phyloP scores from a whole-genome alignment of 1,284 basidiomycete species.

The Apiotrichum gracile region DNA sequence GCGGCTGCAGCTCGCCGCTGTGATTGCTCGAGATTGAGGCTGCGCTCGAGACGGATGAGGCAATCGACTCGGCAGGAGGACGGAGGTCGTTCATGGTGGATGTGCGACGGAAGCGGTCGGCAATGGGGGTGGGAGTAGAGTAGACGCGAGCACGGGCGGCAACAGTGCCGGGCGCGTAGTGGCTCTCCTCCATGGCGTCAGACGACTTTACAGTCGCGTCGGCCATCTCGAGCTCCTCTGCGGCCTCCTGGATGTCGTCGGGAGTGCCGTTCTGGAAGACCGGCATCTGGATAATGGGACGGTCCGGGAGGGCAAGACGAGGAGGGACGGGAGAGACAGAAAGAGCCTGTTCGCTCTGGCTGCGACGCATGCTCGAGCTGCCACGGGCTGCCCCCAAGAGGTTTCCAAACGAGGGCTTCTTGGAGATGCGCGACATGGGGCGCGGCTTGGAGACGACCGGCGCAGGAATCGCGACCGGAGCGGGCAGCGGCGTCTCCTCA shows the following conservation, averaged over 20 bases:
- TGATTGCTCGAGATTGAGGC: neutral
- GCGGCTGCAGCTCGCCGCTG: conserved; percentile 5
- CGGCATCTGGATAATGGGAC: neutral
- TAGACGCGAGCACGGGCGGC: conserved; percentile 27
- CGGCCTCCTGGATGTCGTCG: conserved; percentile 5
- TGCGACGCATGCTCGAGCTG: conserved; percentile 9
- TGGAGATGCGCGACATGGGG: conserved; percentile 19
- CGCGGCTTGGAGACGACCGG: conserved; percentile 13
- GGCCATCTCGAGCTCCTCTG: conserved; percentile 6
- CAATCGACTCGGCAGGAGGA: conserved; percentile 4
- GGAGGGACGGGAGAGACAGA: conserved; percentile 22
- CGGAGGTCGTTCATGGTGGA: conserved; percentile 19
- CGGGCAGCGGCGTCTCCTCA: conserved; percentile 1
- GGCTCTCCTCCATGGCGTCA: conserved; percentile 21
- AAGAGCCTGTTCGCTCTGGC: conserved; percentile 22
- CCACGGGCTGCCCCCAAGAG: conserved; percentile 11
- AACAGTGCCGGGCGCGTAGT: conserved; percentile 33
- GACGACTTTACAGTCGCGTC: conserved; percentile 4
- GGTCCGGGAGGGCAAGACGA: conserved; percentile 23
- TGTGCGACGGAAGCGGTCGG: conserved; percentile 38
- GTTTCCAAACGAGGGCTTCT: conserved; percentile 25
- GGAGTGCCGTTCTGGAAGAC: neutral
- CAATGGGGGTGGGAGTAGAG: conserved; percentile 36
- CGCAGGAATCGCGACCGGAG: neutral
- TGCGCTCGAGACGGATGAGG: conserved; percentile 5